Evolutionary conservation across 108 stramenopile genomes (phyloP), one percentile per base, ranked within the genome.

Genomic region (Nitzschia palea): DNA sequence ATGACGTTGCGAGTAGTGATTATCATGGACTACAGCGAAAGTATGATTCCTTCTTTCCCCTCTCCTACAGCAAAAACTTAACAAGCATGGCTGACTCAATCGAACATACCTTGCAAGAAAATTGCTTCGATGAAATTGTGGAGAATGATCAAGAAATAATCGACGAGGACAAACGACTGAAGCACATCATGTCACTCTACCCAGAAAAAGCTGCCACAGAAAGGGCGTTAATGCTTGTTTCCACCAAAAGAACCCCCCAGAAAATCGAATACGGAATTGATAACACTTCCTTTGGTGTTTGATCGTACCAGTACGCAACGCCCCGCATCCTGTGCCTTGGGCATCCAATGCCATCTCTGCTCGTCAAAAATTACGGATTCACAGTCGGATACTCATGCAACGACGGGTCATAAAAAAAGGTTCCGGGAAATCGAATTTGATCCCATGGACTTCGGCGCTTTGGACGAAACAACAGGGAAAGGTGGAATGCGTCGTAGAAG

Each of bases 11-110:
- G n/a, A n/a, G 55, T n/a, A 65, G 64, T 54, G 73, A 74, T 36
- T 74, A 74, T 32, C 65, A 66, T 28, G 73, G 73, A 0, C 61
- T 51, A 25, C 48, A 67, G 59, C 45, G 73, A 28, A 51, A 54
- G 64, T 44, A 74, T 35, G 63, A 65, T 36, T 40, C 54, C 31
- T 67, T 74, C 44, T 30, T 58, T 32, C 73, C 73, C 4, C 53
- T 74, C 29, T 25, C 44, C 2, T 74, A 29, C 40, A 44, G 44
- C 18, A 34, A 44, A 43, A 45, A 56, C 9, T 15, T 74, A 30
- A 17, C 31, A 40, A 65, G 53, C 2, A 42, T 65, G 18, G 44
- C 35, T n/a, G 20, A 18, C 3, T 18, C 65, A 26, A 66, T 74
- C 33, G 58, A 59, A 25, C 22, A 25, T 31, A 53, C 51, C 20